phyloP scores from a whole-genome alignment of 1,284 basidiomycete genomes.

The Pseudozyma flocculosa region DNA sequence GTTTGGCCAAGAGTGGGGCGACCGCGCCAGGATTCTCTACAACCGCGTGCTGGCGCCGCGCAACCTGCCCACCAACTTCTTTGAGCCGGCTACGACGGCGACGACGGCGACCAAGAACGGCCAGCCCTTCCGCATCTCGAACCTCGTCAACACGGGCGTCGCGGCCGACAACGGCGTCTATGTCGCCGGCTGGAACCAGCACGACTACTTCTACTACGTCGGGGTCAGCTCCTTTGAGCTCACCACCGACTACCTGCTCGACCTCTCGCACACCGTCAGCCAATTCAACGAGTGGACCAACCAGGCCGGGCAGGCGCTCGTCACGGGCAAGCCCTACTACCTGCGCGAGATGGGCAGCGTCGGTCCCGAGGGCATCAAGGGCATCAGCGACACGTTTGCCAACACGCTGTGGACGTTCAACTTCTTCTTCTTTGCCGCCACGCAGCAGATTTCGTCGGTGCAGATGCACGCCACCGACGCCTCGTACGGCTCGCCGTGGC shows the following conservation, averaged over 20 bases:
- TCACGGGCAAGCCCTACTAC: conserved; percentile 47
- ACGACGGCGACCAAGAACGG: conserved; percentile 42
- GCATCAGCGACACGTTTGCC: conserved; percentile 42
- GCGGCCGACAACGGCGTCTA: conserved; percentile 43
- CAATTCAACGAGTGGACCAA: conserved; percentile 40
- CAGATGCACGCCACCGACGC: conserved; percentile 48
- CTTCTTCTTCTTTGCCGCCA: conserved; percentile 48
- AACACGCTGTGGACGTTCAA: conserved; percentile 48
- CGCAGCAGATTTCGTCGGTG: conserved; percentile 33
- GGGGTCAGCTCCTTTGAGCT: conserved; percentile 29
- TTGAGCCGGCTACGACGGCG: conserved; percentile 44
- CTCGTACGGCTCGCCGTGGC: conserved; percentile 40
- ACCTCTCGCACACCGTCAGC: conserved; percentile 23
- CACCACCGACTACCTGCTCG: conserved; percentile 26
- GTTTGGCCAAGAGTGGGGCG: conserved; percentile 36
- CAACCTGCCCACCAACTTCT: conserved; percentile 31
- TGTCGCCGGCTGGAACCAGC: conserved; percentile 50
- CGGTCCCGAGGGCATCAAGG: conserved; percentile 39
- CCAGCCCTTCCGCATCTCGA: conserved; percentile 35
- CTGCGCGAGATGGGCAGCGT: conserved; percentile 47
- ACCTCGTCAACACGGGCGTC: conserved; percentile 40
- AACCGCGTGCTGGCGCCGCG: conserved; percentile 21
- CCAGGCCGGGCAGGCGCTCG: conserved; percentile 28
- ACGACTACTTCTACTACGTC: conserved; percentile 50
- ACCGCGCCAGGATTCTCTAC: conserved; percentile 28